Evolutionary conservation across 768 basidiomycete species (phyloP), one percentile per base, ranked within the genome.

Genomic region (Amanita rimosa): DNA sequence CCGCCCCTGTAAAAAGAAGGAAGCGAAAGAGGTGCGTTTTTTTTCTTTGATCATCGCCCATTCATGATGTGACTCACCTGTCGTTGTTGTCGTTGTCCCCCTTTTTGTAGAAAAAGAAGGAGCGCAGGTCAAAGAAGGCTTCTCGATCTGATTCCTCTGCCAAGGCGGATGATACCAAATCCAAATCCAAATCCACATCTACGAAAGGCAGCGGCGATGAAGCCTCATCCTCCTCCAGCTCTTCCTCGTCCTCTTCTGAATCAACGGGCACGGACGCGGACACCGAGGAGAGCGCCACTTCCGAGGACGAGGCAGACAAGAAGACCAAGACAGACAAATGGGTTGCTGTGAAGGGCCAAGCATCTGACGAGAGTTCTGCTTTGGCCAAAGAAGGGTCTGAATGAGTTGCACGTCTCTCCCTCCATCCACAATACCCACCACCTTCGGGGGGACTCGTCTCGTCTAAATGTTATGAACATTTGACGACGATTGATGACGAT

Each of bases 241-340:
- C 21, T 1, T 72, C 76, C 21, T 74, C 68, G 10, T 72, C 76
- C 21, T 74, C 68, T 53, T 82, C 78, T 37, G 80, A 80, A 57
- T 75, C 68, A 59, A 79, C 72, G 14, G 78, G 76, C 11, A 73
- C 73, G 46, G 86, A 86, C 51, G 83, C 81, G 6, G 86, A 88
- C 57, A 77, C 77, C 19, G 85, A 88, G 62, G 83, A 81, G 58
- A 85, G 83, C 58, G 67, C 83, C 54, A 81, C 83, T 3, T 85
- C 83, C 29, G 85, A 87, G 56, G 83, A 85, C 47, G 85, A 85
- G 58, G 59, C 61, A 35, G 75, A 75, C 57, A 55, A 27, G 24
- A 26, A 44, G 10, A 34, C 29, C 39, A 35, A 57, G 48, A 61
- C 69, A 35, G 62, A 64, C 56, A 85, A 83, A 60, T 89, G 86